phyloP scores from a whole-genome alignment of 306 rosid genomes.

The Trifolium pratense region DNA sequence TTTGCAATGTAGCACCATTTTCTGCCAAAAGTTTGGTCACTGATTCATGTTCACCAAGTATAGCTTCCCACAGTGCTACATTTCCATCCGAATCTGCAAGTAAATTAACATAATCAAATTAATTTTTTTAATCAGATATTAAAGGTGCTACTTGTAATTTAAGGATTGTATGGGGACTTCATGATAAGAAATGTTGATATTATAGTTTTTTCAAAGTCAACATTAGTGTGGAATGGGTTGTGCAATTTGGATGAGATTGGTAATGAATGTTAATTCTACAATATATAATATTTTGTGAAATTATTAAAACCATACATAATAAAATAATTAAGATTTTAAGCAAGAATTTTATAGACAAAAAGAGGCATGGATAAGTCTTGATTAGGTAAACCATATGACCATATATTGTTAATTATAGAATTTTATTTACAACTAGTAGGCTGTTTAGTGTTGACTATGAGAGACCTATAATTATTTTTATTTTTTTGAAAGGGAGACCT shows the following conservation, averaged over 20 bases:
- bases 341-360: neutral
- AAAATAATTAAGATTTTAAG: neutral
- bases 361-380: slow-evolving; percentile 21
- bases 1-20: slow-evolving; percentile 64
- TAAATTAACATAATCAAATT: neutral
- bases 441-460: slow-evolving; percentile 28
- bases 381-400: slow-evolving; percentile 10
- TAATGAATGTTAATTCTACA: neutral
- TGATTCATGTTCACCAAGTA: slow-evolving; percentile 62
- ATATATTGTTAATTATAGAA: neutral
- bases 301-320: neutral
- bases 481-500: slow-evolving; percentile 1
- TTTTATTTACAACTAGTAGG: slow-evolving; percentile 19
- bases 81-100: slow-evolving; percentile 74
- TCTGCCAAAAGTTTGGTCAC: slow-evolving; percentile 58
- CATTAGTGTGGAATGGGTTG: neutral
- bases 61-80: slow-evolving; percentile 89
- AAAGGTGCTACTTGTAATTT: slow-evolving; percentile 1
- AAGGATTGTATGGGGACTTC: neutral
- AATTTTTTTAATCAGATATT: neutral
- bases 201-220: slow-evolving; percentile 25
- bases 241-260: slow-evolving; percentile 26
- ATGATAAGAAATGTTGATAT: neutral
- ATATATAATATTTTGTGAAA: slow-evolving; percentile 7
- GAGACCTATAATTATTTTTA: slow-evolving; percentile 4